Percentiles rank a stretch among this genome's conserved stretches.
Evolutionary conservation across 208 protist species (phyloP).

Genomic region (Novymonas esmeraldas): DNA sequence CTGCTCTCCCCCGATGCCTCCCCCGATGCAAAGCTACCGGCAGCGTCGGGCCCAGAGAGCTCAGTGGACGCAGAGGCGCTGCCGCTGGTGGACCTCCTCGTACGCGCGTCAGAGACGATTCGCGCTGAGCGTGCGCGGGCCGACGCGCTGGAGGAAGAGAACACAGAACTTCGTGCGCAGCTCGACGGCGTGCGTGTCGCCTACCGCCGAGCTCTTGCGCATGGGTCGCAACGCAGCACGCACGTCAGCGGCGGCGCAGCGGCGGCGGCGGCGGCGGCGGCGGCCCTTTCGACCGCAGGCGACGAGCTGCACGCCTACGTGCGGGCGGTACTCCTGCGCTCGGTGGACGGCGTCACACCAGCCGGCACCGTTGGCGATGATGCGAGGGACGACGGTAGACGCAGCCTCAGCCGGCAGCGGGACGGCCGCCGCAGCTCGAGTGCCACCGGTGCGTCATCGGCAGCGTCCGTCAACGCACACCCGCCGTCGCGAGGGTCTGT

Average conservation of each 20-base stretch:
- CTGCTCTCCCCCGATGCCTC: slow-evolving; percentile 21
- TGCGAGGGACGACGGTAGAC: too few species aligned
- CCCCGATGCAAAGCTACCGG: not conserved
- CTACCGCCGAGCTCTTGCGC: slow-evolving; percentile 12
- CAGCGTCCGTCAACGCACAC: not conserved
- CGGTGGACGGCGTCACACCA: not conserved
- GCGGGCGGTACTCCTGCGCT: not conserved
- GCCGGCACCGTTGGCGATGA: not conserved
- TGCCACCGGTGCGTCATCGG: not conserved
- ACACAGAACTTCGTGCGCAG: slow-evolving; percentile 22
- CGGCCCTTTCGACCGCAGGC: not conserved
- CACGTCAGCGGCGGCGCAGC: not conserved
- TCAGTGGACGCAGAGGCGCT: not conserved
- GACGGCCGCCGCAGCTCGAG: slow-evolving; percentile 4
- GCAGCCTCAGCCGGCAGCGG: too few species aligned
- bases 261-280: not conserved
- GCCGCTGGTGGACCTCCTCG: slow-evolving; percentile 20
- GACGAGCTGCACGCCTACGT: slow-evolving; percentile 16
- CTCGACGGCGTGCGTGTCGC: slow-evolving; percentile 13
- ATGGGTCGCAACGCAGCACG: not conserved
- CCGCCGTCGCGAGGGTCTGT: not conserved
- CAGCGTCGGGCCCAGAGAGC: not conserved
- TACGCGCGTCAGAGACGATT: slow-evolving; percentile 31
- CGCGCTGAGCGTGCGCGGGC: slow-evolving; percentile 20
- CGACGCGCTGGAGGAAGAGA: slow-evolving; percentile 21